phyloP scores from a whole-genome alignment of 1,139 yeast genomes.

The Hanseniaspora sp. region DNA sequence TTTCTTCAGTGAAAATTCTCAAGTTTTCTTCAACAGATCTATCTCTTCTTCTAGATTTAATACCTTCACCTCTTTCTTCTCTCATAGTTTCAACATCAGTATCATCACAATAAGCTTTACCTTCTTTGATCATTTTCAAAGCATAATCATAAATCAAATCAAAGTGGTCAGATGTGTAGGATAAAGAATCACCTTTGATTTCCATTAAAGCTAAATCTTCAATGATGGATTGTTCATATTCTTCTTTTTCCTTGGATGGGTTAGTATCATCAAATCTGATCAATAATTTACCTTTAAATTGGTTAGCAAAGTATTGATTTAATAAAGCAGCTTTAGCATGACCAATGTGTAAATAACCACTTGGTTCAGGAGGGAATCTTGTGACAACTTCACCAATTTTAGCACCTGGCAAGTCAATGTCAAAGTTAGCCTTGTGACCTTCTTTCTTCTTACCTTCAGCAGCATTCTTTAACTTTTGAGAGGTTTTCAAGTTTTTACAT shows the following conservation, averaged over 20 bases:
- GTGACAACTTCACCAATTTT: constrained; percentile 89
- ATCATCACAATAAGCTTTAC: constrained; percentile 93
- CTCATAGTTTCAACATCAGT: constrained; percentile 91
- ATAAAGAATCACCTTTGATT: constrained; percentile 80
- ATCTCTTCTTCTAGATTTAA: constrained; percentile 79
- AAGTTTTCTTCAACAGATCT: constrained; percentile 85
- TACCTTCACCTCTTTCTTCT: constrained; percentile 96
- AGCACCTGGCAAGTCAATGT: constrained; percentile 84
- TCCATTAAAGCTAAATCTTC: constrained; percentile 90
- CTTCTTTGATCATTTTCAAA: constrained; percentile 75
- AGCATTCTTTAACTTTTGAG: constrained; percentile 39
- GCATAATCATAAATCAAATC: constrained; percentile 80
- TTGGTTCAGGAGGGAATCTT: constrained; percentile 96
- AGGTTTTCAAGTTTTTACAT: constrained; percentile 57
- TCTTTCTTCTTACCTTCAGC: constrained; percentile 47
- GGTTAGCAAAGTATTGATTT: constrained; percentile 87
- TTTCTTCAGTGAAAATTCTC: constrained; percentile 70
- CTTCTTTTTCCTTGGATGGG: constrained; percentile 96
- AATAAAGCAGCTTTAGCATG: constrained; percentile 97
- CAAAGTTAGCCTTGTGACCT: constrained; percentile 80
- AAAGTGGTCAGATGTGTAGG: constrained; percentile 92
- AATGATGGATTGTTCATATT: constrained; percentile 70
- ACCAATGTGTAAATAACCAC: constrained; percentile 93
- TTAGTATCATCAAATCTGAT: constrained; percentile 94
- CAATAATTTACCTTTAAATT: constrained; percentile 74